Conservation (phyloP, 1,139 yeast genomes). For the Lodderomyces beijingensis region DNA sequence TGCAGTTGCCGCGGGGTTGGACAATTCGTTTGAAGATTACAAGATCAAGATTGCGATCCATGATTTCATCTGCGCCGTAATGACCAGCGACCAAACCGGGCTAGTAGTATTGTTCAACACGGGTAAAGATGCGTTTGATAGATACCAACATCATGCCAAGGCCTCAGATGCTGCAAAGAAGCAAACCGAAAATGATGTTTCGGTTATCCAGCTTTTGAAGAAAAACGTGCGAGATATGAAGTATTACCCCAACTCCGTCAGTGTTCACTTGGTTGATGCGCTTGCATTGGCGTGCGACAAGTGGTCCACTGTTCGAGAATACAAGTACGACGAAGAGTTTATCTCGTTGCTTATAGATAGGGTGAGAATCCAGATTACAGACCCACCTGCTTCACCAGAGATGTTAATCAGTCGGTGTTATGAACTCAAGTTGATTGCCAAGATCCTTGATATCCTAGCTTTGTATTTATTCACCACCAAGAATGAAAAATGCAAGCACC, state of each 20-base stretch:
- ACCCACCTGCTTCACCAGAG: conserved; percentile 20
- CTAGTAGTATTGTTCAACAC: conserved; percentile 71
- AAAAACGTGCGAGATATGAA: conserved; percentile 50
- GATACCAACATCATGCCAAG: conserved; percentile 4
- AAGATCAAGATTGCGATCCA: conserved; percentile 56
- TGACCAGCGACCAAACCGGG: conserved; percentile 83
- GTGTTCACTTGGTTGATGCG: conserved; percentile 59
- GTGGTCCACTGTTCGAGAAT: conserved; percentile 59
- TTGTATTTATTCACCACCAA: conserved; percentile 62
- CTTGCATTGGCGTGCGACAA: conserved; percentile 63
- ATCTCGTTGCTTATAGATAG: conserved; percentile 46
- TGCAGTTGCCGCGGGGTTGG: conserved; percentile 57
- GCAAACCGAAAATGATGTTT: conserved; percentile 15
- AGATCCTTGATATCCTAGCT: conserved; percentile 72
- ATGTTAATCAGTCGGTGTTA: conserved; percentile 46
- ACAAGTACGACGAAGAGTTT: conserved; percentile 46
- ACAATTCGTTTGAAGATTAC: conserved; percentile 55
- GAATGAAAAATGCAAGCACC: conserved; percentile 32
- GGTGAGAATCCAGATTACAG: conserved; percentile 20
- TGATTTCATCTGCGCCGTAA: conserved; percentile 70
- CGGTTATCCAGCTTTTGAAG: conserved; percentile 57
- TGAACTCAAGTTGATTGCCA: conserved; percentile 55
- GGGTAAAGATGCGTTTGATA: conserved; percentile 54
- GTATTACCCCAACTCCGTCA: conserved; percentile 54
- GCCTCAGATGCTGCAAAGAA: conserved; percentile 9